Conservation (phyloP, 306 rosid species). For the Aeschynomene evenia region DNA sequence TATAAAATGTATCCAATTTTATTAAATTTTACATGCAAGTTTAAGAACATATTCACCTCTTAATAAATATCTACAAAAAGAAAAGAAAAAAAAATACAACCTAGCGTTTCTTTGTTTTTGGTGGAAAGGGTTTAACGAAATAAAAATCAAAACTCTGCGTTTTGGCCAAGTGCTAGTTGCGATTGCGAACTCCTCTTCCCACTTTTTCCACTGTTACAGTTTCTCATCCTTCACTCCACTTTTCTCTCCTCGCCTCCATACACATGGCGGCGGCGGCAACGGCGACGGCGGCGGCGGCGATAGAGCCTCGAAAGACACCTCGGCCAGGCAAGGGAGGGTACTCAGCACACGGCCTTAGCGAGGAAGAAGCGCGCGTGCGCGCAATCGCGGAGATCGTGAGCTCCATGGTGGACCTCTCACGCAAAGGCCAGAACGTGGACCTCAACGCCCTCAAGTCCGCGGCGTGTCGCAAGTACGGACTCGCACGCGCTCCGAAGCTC, state of each 20-base stretch:
- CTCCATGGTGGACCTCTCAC: conserved; percentile 91
- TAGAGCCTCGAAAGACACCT: conserved; percentile 52
- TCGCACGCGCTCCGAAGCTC: conserved; percentile 90
- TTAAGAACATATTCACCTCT: no score
- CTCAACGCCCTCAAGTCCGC: conserved; percentile 85
- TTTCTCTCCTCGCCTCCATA: neutral
- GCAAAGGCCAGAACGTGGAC: conserved; percentile 80
- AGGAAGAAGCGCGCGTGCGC: conserved; percentile 90
- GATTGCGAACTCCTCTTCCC: neutral
- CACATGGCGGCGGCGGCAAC: conserved; percentile 51
- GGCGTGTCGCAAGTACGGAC: conserved; percentile 96
- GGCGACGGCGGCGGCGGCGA: conserved; percentile 57
- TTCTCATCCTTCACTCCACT: neutral
- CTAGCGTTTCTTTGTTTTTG: no score
- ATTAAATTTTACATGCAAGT: no score
- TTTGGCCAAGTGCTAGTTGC: neutral
- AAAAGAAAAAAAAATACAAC: no score
- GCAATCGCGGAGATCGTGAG: conserved; percentile 90
- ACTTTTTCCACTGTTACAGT: neutral
- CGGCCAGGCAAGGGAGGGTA: conserved; percentile 89
- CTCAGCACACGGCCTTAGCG: conserved; percentile 79
- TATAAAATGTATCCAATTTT: no score
- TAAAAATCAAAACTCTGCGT: neutral
- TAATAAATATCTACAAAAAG: no score
- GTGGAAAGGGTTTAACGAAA: neutral